A percentile compares a stretch with the other conserved stretches of the same genome.
Evolutionary conservation across 257 asterid genomes (phyloP).

Genomic region (Datura wrightii): DNA sequence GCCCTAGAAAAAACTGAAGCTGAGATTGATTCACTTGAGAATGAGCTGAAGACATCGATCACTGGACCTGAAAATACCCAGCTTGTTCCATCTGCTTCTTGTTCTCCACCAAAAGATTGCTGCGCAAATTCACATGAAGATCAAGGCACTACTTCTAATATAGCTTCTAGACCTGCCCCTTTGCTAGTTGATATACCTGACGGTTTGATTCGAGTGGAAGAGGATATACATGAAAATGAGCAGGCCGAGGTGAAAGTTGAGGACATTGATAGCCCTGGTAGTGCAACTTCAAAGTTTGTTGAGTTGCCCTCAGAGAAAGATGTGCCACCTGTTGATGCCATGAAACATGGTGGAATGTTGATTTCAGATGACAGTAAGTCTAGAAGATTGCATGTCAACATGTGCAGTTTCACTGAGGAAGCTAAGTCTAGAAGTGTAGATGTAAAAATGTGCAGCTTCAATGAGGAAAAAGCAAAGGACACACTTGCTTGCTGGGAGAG

Average conservation of each 20-base stretch:
- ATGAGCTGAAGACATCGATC: conserved; percentile 64
- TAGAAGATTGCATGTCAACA: conserved; percentile 39
- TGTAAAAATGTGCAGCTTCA: conserved; percentile 32
- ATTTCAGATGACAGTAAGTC: conserved; percentile 41
- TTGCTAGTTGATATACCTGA: conserved; percentile 51
- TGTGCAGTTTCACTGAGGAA: conserved; percentile 37
- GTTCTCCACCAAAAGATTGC: conserved; percentile 51
- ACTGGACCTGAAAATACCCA: conserved; percentile 46
- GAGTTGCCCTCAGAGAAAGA: conserved; percentile 49
- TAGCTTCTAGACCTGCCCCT: conserved; percentile 47
- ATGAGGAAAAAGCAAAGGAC: conserved; percentile 33
- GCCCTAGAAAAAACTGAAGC: conserved; percentile 81
- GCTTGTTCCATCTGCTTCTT: conserved; percentile 50
- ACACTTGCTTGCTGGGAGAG: conserved; percentile 33
- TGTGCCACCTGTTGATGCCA: conserved; percentile 40
- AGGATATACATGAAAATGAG: conserved; percentile 42
- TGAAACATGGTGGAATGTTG: conserved; percentile 38
- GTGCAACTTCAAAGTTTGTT: conserved; percentile 72
- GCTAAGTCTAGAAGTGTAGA: conserved; percentile 39
- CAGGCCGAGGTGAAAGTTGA: conserved; percentile 50
- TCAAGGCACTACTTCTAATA: conserved; percentile 50
- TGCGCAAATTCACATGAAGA: conserved; percentile 54
- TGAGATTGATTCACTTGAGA: conserved; percentile 89
- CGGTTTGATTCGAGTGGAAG: conserved; percentile 41
- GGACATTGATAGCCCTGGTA: conserved; percentile 81